These are phyloP conservation scores for Candida tropicalis DNA, from an alignment of 1,139 yeast genomes.

Conservation along the genomic window DNA sequence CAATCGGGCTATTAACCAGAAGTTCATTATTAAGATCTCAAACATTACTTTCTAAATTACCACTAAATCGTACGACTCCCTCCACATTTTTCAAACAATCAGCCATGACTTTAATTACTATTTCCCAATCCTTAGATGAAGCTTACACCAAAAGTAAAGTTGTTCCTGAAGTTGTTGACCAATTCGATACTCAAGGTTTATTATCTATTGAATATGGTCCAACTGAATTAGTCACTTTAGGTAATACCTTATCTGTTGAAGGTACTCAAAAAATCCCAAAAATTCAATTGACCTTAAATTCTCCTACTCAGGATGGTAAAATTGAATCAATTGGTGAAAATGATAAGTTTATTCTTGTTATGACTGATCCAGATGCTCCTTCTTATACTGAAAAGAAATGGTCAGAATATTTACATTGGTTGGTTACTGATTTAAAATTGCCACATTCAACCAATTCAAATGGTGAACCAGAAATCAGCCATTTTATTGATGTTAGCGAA, in stretches of 20 bases:
- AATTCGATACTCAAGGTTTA: slow-evolving; percentile 48
- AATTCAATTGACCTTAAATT: slow-evolving; percentile 66
- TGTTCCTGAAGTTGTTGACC: slow-evolving; percentile 62
- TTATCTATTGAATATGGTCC: slow-evolving; percentile 51
- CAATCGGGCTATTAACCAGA: slow-evolving; percentile 9
- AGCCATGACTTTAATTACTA: slow-evolving; percentile 47
- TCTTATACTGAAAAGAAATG: slow-evolving; percentile 77
- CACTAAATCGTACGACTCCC: not conserved
- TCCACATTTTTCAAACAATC: slow-evolving; percentile 11
- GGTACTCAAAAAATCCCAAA: slow-evolving; percentile 69
- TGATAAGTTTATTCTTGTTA: slow-evolving; percentile 70
- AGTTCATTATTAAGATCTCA: slow-evolving; percentile 6
- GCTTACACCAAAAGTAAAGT: slow-evolving; percentile 61
- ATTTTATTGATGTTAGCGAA: slow-evolving; percentile 38
- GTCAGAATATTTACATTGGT: slow-evolving; percentile 86
- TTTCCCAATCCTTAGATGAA: slow-evolving; percentile 63
- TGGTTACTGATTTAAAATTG: slow-evolving; percentile 64
- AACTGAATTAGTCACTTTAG: slow-evolving; percentile 71
- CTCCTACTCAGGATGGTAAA: slow-evolving; percentile 39
- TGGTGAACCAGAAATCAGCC: slow-evolving; percentile 34
- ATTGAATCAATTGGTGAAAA: slow-evolving; percentile 39
- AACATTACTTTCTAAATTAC: not conserved
- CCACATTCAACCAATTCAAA: slow-evolving; percentile 28
- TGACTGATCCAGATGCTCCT: slow-evolving; percentile 97
- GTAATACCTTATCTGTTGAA: slow-evolving; percentile 66